Base-by-base conservation (phyloP, 2,329 filamentous ascomycete species). In the Alternaria viburni region DNA sequence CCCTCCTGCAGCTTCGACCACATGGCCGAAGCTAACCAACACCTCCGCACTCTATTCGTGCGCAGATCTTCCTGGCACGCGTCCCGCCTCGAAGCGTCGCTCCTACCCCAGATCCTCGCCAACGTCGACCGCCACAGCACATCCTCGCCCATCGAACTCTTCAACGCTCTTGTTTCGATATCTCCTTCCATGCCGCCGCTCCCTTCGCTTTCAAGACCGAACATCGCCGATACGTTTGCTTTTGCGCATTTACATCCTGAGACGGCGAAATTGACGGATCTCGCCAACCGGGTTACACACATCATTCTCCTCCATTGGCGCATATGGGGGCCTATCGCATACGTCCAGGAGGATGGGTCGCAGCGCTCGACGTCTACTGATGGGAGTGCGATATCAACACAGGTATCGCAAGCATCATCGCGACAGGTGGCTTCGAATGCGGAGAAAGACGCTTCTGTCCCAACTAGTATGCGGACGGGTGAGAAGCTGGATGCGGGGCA, bases 261-360 rank as follows among this genome's bases (percentile, higher is more conserved):
- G 23, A 59, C 65, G 10, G 81, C 69, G 36, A 74, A 80, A 28
- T 70, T 91, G 41, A 84, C 86, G 46, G 90, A 93, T 62, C 88
- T 97, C 77, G 89, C 92, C 1, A 90, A 89, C 47, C 89, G 92
- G 49, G 85, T 97, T 54, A 90, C 93, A 6, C 95, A 97, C 74
- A 88, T 97, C 47, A 89, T 92, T 13, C 86, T 96, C 6, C 82
- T 98, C 23, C 93, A 97, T 80, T 97, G 94, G 93, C 87, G 92
- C 52, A 91, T 97, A 4, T 98, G 94, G 93, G 87, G 88, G 2
- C 87, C 88, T 3, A 83, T 97, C 57, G 88, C 91, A 12, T 97
- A 97, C 76, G 60, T 78, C 0, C 66, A 65, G 19, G 70, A 74
- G 9, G 70, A 73, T 6, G 61, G 63, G 10, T 36, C 45, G 9